Base-by-base conservation (phyloP, 257 asterid genomes). In the Striga asiatica region DNA sequence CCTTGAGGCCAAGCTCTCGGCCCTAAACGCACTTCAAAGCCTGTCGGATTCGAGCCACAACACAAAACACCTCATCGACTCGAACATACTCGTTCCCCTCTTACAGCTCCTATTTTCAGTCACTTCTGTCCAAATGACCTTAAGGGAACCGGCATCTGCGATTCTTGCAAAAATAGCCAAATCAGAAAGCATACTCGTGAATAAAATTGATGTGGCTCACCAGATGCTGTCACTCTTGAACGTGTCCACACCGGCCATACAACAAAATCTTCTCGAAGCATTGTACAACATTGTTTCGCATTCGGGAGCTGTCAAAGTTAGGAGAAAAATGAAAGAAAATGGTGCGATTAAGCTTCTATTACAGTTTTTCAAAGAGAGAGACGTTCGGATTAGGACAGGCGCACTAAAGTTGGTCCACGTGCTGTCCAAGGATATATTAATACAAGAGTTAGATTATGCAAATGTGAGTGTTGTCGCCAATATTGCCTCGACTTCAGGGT, bases 81-180 rank as follows among this genome's bases (percentile, higher is more conserved):
- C 79, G 0, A 89, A 93, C 19, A 66, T 86, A 1, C 74, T 84
- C 5, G 70, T 63, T 1, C 38, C 79, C 13, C 78, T 91, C 4
- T 77, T 91, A 14, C 96, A 83, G 75, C 96, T 91, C n/a, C 83
- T 89, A 14, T 89, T 89, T 78, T 89, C 98, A 0, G 98, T 91
- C 11, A 86, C 98, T 18, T 91, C 98, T 4, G 92, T 83, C 28
- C 71, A 76, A 13, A 82, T 86, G 96, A 76, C 80, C 25, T 71
- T 91, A 6, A 74, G 98, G 0, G 98, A 91, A 64, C 96, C 96
- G 3, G 98, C 95, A 11, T 83, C 98, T 1, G 92, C 92, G 0
- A 86, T 91, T 64, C 94, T 91, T 8, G 96, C 96, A 11, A 83
- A 73, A 62, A 85, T 91, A 12, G 89, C 98, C 16, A 73, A 64